Conservation (phyloP, 75 land plant species). For the Sequoia sempervirens region DNA sequence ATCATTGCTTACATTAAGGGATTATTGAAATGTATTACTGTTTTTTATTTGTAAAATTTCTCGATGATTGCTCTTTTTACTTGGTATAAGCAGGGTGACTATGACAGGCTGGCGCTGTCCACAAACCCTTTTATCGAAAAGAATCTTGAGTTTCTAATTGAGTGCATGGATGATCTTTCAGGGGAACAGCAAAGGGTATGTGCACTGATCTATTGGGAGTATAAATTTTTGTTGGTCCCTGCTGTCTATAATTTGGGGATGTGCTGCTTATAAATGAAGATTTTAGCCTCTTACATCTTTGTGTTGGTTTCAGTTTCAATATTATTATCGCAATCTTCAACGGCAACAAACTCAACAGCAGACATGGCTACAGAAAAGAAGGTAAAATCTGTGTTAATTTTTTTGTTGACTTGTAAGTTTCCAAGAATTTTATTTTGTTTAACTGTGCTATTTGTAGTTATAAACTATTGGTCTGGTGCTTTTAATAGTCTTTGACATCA, state of each 20-base stretch:
- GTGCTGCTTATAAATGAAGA: neutral
- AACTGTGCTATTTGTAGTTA: neutral
- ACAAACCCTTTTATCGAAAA: constrained; percentile 86
- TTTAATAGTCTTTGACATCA: neutral
- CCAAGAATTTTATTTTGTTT: neutral
- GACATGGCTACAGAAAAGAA: constrained; percentile 94
- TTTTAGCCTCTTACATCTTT: neutral
- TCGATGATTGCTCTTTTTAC: neutral
- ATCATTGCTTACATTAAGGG: neutral
- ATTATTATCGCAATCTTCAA: constrained; percentile 75
- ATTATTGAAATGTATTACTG: neutral
- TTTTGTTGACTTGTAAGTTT: neutral
- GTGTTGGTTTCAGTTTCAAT: constrained; percentile 65
- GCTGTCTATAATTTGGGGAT: neutral
- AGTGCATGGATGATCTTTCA: constrained; percentile 96
- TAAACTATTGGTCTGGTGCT: neutral
- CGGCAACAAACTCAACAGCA: constrained; percentile 96
- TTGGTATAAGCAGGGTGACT: constrained; percentile 59
- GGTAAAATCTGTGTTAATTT: constrained; percentile 28
- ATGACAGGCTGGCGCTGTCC: constrained; percentile 76
- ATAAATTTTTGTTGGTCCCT: constrained; percentile 1
- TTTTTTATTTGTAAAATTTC: neutral
- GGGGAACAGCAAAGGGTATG: constrained; percentile 88
- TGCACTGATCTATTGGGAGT: neutral
- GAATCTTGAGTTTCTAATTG: constrained; percentile 87